These are phyloP conservation scores for Plenodomus lindquistii DNA, from an alignment of 2,329 filamentous ascomycete species.

Conservation along the genomic window DNA sequence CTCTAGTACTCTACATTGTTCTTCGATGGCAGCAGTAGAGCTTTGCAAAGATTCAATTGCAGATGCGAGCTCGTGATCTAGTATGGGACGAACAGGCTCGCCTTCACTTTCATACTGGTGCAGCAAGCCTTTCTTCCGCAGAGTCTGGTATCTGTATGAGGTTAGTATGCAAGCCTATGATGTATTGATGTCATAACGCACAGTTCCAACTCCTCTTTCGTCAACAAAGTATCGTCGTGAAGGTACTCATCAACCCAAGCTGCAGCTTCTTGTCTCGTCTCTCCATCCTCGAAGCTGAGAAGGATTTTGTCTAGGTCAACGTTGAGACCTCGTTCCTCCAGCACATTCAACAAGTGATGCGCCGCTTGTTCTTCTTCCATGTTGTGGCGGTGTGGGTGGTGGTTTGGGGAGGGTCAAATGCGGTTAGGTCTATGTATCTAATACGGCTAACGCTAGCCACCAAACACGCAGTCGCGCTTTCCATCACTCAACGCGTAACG, in stretches of 20 bases:
- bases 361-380: conserved; percentile 45
- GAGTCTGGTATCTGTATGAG: conserved; percentile 32
- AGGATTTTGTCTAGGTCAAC: conserved; percentile 52
- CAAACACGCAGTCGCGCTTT: conserved; percentile 38
- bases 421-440: conserved; percentile 21
- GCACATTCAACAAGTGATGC: conserved; percentile 48
- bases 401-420: conserved; percentile 29
- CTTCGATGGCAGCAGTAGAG: conserved; percentile 66
- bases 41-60: conserved; percentile 67
- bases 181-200: conserved; percentile 32
- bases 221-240: conserved; percentile 51
- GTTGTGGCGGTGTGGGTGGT: conserved; percentile 8
- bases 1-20: conserved; percentile 65
- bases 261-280: conserved; percentile 46
- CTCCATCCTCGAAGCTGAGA: conserved; percentile 51
- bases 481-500: conserved; percentile 28
- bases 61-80: conserved; percentile 62
- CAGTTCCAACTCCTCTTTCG: conserved; percentile 54
- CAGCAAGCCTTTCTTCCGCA: conserved; percentile 38
- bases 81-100: conserved; percentile 51
- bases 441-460: conserved; percentile 22
- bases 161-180: neutral
- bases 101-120: conserved; percentile 37
- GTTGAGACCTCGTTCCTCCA: conserved; percentile 51
- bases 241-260: conserved; percentile 55